Conservation (phyloP, 2,329 filamentous ascomycete genomes). For the Colletotrichum spinosum region DNA sequence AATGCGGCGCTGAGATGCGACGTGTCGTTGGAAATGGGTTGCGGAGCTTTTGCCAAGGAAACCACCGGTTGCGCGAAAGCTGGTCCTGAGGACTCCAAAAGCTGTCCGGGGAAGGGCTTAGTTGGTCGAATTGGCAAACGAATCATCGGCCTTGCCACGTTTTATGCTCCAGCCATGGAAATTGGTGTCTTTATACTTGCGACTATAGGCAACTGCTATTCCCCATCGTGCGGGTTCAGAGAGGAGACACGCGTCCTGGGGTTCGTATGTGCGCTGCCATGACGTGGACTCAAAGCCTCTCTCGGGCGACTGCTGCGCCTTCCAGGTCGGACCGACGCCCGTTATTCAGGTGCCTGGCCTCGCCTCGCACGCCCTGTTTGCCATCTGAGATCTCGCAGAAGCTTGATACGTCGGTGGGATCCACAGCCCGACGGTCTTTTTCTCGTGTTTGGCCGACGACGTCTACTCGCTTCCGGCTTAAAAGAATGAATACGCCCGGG, state of each 20-base stretch:
- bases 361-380: not conserved
- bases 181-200: slow-evolving; percentile 3
- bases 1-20: not conserved
- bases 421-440: not conserved
- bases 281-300: slow-evolving; percentile 21
- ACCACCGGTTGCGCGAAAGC: no score
- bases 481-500: not conserved
- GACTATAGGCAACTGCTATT: slow-evolving; percentile 10
- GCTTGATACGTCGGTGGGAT: no score
- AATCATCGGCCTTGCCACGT: slow-evolving; percentile 13
- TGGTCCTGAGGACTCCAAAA: no score
- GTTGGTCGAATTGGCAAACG: not conserved
- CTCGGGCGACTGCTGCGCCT: slow-evolving; percentile 11
- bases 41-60: no score
- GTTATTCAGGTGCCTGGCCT: slow-evolving; percentile 8
- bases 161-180: not conserved
- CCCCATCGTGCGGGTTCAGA: slow-evolving; percentile 3
- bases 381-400: not conserved
- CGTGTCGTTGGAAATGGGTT: no score
- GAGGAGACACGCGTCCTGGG: slow-evolving; percentile 14
- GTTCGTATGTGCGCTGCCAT: not conserved
- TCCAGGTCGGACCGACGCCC: not conserved
- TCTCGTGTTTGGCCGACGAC: not conserved
- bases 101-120: no score
- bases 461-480: no score